These are phyloP conservation scores for Fusarium sp. DNA, from an alignment of 2,329 filamentous ascomycete genomes.

Conservation along the genomic window DNA sequence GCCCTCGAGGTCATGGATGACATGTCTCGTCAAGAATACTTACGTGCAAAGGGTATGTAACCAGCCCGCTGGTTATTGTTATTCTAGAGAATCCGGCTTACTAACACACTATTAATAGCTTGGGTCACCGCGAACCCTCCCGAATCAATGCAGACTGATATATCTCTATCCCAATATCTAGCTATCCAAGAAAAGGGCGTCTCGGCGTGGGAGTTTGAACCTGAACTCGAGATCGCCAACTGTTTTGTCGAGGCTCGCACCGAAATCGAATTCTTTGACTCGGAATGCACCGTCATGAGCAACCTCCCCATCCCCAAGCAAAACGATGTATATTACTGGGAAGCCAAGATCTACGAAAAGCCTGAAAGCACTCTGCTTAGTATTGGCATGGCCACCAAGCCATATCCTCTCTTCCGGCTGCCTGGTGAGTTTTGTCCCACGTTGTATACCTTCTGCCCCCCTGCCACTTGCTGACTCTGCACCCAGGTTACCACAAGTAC, in stretches of 20 bases:
- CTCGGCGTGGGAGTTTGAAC: conserved; percentile 99
- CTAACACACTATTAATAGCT: conserved; percentile 65
- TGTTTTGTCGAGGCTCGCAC: conserved; percentile 97
- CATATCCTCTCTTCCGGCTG: conserved; percentile 93
- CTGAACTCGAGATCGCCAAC: conserved; percentile 98
- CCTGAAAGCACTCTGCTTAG: conserved; percentile 88
- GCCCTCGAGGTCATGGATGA: conserved; percentile 97
- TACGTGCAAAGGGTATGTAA: conserved; percentile 88
- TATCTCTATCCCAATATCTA: conserved; percentile 95
- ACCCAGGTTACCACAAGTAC: conserved; percentile 84
- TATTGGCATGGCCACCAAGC: conserved; percentile 96
- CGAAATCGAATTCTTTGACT: conserved; percentile 99
- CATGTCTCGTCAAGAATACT: conserved; percentile 87
- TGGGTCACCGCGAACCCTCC: conserved; percentile 95
- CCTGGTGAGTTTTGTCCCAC: conserved; percentile 74
- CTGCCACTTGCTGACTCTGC: conserved; percentile 41
- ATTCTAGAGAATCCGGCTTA: conserved; percentile 25
- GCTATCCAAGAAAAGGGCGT: conserved; percentile 99
- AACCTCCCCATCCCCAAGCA: conserved; percentile 98
- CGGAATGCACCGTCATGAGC: conserved; percentile 96
- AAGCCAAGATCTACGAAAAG: conserved; percentile 98
- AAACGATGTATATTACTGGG: conserved; percentile 99
- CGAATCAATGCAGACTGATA: conserved; percentile 95
- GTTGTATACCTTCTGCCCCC: conserved; percentile 3
- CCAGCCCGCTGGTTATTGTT: background rate